phyloP scores from a whole-genome alignment of 768 basidiomycete species.

The Crepidotus variabilis region DNA sequence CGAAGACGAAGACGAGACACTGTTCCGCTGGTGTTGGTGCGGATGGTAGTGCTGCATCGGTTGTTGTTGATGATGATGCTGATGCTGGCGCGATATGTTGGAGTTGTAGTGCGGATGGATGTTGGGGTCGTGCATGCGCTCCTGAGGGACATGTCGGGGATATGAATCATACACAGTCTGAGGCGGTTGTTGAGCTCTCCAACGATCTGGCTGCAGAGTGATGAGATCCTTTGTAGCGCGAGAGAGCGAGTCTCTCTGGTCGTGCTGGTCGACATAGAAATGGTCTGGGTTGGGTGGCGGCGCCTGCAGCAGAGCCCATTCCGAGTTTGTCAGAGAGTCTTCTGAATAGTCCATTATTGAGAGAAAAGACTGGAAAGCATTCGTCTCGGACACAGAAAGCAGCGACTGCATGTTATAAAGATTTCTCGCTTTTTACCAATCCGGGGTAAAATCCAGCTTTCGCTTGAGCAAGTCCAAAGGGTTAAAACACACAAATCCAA shows the following conservation, averaged over 20 bases:
- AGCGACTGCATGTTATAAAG: conserved; percentile 41
- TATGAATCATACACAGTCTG: conserved; percentile 8
- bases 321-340: conserved; percentile 30
- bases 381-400: conserved; percentile 62
- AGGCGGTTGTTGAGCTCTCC: conserved; percentile 20
- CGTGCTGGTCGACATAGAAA: conserved; percentile 31
- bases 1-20: neutral
- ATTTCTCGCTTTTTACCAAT: neutral
- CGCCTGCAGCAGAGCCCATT: conserved; percentile 36
- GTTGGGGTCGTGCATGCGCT: conserved; percentile 12
- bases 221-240: conserved; percentile 85
- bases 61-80: conserved; percentile 13
- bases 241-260: conserved; percentile 60
- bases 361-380: conserved; percentile 68
- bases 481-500: no score
- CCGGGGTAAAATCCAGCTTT: no score
- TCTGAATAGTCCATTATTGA: conserved; percentile 46
- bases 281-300: conserved; percentile 12
- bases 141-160: conserved; percentile 8
- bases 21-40: conserved; percentile 4
- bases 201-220: conserved; percentile 54
- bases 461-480: no score
- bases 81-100: neutral
- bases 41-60: conserved; percentile 15
- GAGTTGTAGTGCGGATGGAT: conserved; percentile 2